Conservation (phyloP, 2,329 filamentous ascomycete species). For the Sclerotinia glacialis region DNA sequence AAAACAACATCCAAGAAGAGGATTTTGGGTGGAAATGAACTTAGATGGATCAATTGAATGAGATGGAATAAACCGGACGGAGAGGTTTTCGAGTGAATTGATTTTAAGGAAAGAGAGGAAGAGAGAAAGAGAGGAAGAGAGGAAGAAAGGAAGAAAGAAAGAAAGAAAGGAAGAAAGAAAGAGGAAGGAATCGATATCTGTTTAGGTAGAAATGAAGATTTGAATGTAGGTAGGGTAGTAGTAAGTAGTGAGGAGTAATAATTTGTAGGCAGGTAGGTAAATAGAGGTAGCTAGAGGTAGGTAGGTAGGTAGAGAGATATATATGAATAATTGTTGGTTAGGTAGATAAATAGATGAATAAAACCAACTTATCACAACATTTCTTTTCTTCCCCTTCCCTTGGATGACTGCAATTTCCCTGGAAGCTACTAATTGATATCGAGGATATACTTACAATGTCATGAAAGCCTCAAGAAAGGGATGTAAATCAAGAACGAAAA, state of each 20-base stretch:
- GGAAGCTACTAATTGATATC: not conserved
- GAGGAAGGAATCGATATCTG: not conserved
- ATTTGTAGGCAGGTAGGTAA: not conserved
- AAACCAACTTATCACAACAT: conserved; percentile 5
- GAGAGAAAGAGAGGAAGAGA: not conserved
- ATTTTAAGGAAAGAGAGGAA: not conserved
- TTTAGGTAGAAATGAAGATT: not conserved
- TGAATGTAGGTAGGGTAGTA: not conserved
- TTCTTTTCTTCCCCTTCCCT: too few species aligned
- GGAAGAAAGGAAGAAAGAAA: conserved; percentile 1
- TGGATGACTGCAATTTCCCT: not conserved
- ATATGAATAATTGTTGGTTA: too few species aligned
- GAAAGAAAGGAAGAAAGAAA: conserved; percentile 1
- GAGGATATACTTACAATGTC: conserved; percentile 7
- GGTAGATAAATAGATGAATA: not conserved
- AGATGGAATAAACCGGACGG: not conserved
- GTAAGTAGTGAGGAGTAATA: not conserved
- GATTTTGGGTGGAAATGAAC: not conserved
- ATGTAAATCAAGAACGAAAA: too few species aligned
- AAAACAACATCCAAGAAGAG: not conserved
- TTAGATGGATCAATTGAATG: not conserved
- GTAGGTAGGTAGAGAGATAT: not conserved
- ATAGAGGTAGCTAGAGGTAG: too few species aligned
- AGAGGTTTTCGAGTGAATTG: not conserved
- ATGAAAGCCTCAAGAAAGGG: not conserved